Conservation (phyloP, 495 filamentous ascomycete species). For the Neurospora sp. region DNA sequence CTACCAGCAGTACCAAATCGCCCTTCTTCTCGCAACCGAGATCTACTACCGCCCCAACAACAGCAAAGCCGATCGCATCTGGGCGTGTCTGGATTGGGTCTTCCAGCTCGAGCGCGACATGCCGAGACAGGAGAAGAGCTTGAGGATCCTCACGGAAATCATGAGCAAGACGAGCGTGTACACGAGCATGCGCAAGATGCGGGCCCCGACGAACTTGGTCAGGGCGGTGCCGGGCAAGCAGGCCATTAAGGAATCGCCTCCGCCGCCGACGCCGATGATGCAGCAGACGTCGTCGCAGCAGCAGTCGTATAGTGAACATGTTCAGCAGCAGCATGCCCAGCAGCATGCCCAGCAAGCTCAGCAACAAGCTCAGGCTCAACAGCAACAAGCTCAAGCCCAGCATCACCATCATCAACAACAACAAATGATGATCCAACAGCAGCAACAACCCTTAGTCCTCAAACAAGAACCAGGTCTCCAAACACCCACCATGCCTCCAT, state of each 20-base stretch:
- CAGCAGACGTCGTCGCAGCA: background rate
- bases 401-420: conserved; percentile 9
- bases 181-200: conserved; percentile 34
- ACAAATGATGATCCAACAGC: background rate
- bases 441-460: background rate
- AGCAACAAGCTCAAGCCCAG: background rate
- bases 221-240: conserved; percentile 27
- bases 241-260: conserved; percentile 27
- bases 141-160: conserved; percentile 32
- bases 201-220: conserved; percentile 28
- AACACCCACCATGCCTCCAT: background rate
- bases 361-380: conserved; percentile 6
- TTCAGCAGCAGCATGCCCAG: background rate
- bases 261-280: conserved; percentile 3
- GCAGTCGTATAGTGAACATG: background rate
- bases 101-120: conserved; percentile 48
- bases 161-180: conserved; percentile 30
- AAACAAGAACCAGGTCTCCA: conserved; percentile 1
- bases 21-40: conserved; percentile 43
- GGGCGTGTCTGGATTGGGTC: conserved; percentile 60
- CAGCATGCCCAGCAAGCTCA: background rate
- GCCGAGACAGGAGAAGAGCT: conserved; percentile 28
- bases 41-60: conserved; percentile 46
- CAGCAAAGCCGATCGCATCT: conserved; percentile 50
- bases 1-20: conserved; percentile 46